These are phyloP conservation scores for Scheffersomyces segobiensis DNA, from an alignment of 1,139 yeast species.

Conservation along the genomic window DNA sequence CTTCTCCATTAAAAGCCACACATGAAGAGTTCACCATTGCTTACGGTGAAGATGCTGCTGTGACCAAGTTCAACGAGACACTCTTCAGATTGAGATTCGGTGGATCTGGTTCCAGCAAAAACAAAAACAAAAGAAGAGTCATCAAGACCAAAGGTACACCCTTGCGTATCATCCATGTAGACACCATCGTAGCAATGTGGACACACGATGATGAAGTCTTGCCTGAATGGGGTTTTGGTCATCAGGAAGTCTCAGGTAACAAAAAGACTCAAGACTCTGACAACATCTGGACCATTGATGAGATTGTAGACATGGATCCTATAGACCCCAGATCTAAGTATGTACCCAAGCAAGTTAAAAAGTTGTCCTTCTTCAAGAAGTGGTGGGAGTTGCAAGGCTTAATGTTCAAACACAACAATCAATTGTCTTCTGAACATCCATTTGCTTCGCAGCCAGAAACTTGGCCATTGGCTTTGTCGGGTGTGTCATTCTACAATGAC, in stretches of 20 bases:
- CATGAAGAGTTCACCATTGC: constrained; percentile 43
- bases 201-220: constrained; percentile 77
- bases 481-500: constrained; percentile 96
- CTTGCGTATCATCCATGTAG: constrained; percentile 74
- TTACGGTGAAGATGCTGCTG: constrained; percentile 52
- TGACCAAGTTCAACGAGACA: constrained; percentile 67
- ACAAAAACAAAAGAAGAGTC: constrained; percentile 46
- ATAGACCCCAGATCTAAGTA: constrained; percentile 61
- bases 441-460: constrained; percentile 90
- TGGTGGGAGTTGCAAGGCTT: constrained; percentile 85
- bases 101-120: constrained; percentile 30
- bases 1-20: constrained; percentile 50
- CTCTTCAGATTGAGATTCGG: constrained; percentile 72
- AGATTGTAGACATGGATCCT: constrained; percentile 58
- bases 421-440: constrained; percentile 86
- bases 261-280: constrained; percentile 69
- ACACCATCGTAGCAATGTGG: constrained; percentile 94
- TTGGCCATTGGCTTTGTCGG: constrained; percentile 92
- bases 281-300: constrained; percentile 76
- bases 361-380: constrained; percentile 73
- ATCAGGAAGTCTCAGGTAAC: constrained; percentile 94
- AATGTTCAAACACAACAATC: constrained; percentile 93
- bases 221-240: constrained; percentile 94
- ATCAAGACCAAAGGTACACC: constrained; percentile 71
- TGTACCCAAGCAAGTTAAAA: constrained; percentile 57